phyloP scores from a whole-genome alignment of 208 protist genomes.

The Trypanosomatidae sp. region DNA sequence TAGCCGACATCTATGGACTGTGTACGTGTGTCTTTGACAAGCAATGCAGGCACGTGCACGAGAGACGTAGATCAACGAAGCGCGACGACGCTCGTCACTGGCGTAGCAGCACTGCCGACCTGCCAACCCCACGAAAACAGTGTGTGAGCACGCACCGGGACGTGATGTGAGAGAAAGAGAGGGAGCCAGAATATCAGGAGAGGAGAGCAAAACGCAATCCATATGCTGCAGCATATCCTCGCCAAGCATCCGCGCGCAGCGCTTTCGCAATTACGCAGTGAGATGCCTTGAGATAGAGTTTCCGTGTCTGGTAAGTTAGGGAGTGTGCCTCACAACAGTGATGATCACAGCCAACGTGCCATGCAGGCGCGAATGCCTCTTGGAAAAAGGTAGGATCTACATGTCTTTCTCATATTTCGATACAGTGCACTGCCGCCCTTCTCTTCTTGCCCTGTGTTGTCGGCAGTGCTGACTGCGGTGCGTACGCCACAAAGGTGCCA shows the following conservation, averaged over 20 bases:
- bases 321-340: neutral
- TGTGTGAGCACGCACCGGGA: neutral
- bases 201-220: neutral
- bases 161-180: neutral
- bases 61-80: neutral
- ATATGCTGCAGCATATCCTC: neutral
- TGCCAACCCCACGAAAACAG: neutral
- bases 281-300: neutral
- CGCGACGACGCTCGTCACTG: neutral
- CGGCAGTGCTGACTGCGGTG: neutral
- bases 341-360: neutral
- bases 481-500: neutral
- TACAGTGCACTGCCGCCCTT: neutral
- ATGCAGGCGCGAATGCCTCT: neutral
- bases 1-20: neutral
- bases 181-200: neutral
- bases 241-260: neutral
- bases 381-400: neutral
- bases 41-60: neutral
- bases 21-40: neutral
- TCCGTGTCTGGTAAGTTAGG: neutral
- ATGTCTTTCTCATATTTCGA: neutral
- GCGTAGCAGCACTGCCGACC: neutral
- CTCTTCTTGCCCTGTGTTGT: neutral
- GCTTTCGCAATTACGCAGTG: neutral